Evolutionary conservation across 257 asterid genomes (phyloP).

Genomic region (Eustoma russellianum): DNA sequence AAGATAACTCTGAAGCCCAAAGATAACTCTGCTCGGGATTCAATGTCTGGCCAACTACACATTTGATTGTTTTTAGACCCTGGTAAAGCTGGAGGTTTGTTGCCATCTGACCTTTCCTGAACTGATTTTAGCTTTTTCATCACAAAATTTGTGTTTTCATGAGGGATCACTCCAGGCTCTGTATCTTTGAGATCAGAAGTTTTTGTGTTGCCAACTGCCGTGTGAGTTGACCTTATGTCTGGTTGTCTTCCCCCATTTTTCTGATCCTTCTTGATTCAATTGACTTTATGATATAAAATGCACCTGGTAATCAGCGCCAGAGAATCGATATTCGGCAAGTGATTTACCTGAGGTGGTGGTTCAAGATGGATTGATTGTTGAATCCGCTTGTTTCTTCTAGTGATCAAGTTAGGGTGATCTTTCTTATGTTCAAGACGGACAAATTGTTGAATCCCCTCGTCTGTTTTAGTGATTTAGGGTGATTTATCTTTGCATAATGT

Average conservation of each 20-base stretch:
- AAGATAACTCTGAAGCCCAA: no score
- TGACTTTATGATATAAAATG: constrained; percentile 18
- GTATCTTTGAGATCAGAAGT: no score
- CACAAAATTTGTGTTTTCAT: no score
- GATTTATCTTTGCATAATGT: no score
- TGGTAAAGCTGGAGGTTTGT: constrained; percentile 18
- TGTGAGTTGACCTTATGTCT: constrained; percentile 4
- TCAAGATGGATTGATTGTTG: constrained; percentile 16
- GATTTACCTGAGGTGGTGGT: constrained; percentile 83
- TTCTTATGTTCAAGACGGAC: no score
- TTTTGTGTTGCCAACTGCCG: background rate
- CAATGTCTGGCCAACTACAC: constrained; percentile 55
- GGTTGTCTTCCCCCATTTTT: constrained; percentile 1
- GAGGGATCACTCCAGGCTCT: no score
- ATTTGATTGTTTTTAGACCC: constrained; percentile 24
- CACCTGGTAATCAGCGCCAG: constrained; percentile 77
- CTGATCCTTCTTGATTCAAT: background rate
- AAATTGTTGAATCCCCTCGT: no score
- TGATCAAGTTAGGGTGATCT: no score
- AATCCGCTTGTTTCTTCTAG: constrained; percentile 21
- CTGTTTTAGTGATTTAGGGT: background rate
- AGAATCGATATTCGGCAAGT: constrained; percentile 33
- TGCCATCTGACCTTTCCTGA: constrained; percentile 22
- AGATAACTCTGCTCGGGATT: constrained; percentile 43
- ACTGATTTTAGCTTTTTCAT: constrained; percentile 19